Base-by-base conservation (phyloP, 768 basidiomycete species). In the Leccinum sublutescens region DNA sequence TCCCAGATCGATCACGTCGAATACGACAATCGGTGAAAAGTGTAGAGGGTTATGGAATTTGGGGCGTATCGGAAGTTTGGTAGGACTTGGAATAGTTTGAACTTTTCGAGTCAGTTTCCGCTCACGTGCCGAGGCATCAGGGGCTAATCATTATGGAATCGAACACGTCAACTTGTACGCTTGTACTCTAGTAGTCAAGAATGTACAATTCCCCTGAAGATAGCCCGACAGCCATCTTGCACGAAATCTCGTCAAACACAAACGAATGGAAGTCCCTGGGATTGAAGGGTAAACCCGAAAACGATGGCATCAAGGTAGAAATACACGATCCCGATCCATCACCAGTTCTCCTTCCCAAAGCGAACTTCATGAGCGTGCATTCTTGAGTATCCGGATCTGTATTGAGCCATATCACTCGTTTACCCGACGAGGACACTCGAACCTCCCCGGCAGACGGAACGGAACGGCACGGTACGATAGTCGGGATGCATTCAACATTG, bases 191-290 rank as follows among this genome's bases (percentile, higher is more conserved):
- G 52, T 68, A 74, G 53, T 77, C 72, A 54, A 85, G 64, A 23
- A 84, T 65, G 67, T 82, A 84, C 45, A 87, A 61, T 34, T 83
- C 80, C 17, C 84, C 84, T 17, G 80, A 82, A 40, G 79, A 77
- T 14, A 86, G 68, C 10, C 78, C 80, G 14, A 85, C 67, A 64
- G 75, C 81, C 33, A 87, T 71, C 31, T 77, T 74, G 33, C 85
- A 84, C 2, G 78, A 78, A 5, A 77, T 73, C 63, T 87, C 86
- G 56, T 87, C 83, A 56, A 87, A 83, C 3, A 78, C 78, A 29
- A 86, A 68, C 0, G 77, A 77, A 36, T 77, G 76, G 56, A 79
- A 80, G 29, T 74, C 73, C 25, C 76, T 71, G 17, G 79, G 75
- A 61, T 78, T 75, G 55, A 87, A 84, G 0, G 85, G 85, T 40